Base-by-base conservation (phyloP, 495 filamentous ascomycete genomes). In the Podospora bellae-mahoneyi region DNA sequence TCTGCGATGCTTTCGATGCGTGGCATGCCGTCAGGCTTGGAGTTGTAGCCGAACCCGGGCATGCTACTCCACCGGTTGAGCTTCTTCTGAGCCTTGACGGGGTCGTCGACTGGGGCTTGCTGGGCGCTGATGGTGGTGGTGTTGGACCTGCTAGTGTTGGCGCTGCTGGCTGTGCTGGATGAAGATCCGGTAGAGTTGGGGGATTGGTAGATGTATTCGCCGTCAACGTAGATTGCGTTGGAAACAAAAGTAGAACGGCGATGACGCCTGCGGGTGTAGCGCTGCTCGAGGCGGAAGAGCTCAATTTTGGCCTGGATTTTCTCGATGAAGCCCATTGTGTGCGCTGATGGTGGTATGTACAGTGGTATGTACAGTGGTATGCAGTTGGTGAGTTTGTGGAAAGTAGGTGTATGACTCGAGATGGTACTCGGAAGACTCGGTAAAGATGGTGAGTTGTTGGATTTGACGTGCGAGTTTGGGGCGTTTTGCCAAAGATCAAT, bases 221-320 rank as follows among this genome's bases (percentile, higher is more conserved):
- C 92, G 77, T 96, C 91, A 72, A 97, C 89, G 77, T 97, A 97
- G 75, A 89, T 85, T 23, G 92, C 94, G 72, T 92, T 92, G 67
- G 87, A 90, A 76, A 90, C 87, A 79, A 96, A 96, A 68, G 90
- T 93, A 65, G 87, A 92, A 80, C 93, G 92, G 69, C 92, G 89
- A 65, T 84, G 76, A 72, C 91, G 91, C 76, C 92, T 89, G 73
- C 88, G 89, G 44, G 92, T 94, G 82, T 97, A 97, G 60, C 92
- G 88, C 80, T 97, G 90, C 81, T 97, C 93, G 68, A 97, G 88
- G 34, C 92, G 91, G 84, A 93, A 95, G 74, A 97, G 87, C 84
- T 97, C 92, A 71, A 93, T 84, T 82, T 89, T 87, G 64, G 83
- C 80, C 71, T 86, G 82, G 74, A 84, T 79, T 73, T 80, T 80